Percentiles rank a stretch among this genome's conserved stretches.
Evolutionary conservation across 192 early-diverging fungal species (phyloP).

Genomic region (Phycomyces blakesleeanus): DNA sequence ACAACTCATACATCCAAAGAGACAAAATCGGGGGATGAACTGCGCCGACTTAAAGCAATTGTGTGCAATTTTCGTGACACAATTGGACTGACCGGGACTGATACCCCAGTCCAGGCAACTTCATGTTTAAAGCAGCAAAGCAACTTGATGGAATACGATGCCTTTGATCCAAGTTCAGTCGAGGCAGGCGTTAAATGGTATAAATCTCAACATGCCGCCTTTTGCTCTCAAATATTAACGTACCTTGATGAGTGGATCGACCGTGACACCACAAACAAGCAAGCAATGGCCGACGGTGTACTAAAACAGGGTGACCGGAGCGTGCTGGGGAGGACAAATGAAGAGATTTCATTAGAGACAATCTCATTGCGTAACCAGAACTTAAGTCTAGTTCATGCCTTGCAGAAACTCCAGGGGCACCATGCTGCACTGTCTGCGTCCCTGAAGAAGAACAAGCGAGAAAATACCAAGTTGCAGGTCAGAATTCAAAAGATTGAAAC

Average conservation of each 20-base stretch:
- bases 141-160: background rate
- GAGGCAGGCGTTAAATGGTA: background rate
- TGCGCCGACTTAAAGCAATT: background rate
- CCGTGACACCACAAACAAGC: background rate
- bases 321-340: background rate
- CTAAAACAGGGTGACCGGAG: background rate
- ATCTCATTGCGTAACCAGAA: background rate
- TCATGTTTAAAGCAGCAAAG: background rate
- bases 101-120: background rate
- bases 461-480: background rate
- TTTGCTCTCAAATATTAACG: background rate
- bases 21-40: background rate
- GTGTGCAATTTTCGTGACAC: background rate
- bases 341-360: background rate
- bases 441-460: background rate
- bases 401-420: constrained; percentile 1
- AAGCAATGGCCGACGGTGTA: background rate
- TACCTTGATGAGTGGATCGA: background rate
- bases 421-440: background rate
- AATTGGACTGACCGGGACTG: background rate
- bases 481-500: too few species aligned
- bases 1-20: background rate
- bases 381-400: constrained; percentile 1
- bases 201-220: background rate
- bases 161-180: background rate